A percentile compares a stretch with the other conserved stretches of the same genome.
These are phyloP conservation scores for Gnetum montanum DNA, from an alignment of 75 land plant genomes.

Conservation along the genomic window DNA sequence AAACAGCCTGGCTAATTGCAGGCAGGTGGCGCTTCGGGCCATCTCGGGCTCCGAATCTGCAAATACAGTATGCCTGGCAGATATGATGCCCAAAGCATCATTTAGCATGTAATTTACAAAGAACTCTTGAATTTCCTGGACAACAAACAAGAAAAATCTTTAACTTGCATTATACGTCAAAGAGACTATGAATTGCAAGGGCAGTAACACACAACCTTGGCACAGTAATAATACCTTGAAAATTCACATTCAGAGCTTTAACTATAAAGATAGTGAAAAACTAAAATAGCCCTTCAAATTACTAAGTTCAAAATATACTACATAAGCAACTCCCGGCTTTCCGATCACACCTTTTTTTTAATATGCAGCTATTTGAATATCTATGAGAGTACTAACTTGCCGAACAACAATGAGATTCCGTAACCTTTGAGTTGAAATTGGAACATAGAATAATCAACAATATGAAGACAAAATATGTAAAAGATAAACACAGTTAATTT, in stretches of 20 bases:
- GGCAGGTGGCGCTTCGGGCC: constrained; percentile 53
- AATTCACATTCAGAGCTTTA: too few species aligned
- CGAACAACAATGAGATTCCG: too few species aligned
- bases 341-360: too few species aligned
- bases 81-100: constrained; percentile 75
- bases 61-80: constrained; percentile 76
- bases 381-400: too few species aligned
- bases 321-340: too few species aligned
- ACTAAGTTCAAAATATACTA: neutral
- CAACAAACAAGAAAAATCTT: neutral
- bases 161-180: too few species aligned
- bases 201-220: neutral
- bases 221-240: too few species aligned
- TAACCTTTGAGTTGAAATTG: too few species aligned
- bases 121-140: constrained; percentile 85
- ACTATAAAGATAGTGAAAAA: neutral
- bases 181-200: neutral
- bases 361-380: too few species aligned
- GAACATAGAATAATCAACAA: too few species aligned
- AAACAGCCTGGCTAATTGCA: constrained; percentile 59
- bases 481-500: too few species aligned
- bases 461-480: too few species aligned
- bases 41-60: constrained; percentile 50
- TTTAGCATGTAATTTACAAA: constrained; percentile 74
- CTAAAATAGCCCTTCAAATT: neutral